Percentiles rank a stretch among this genome's conserved stretches.
Conservation (phyloP, 2,329 filamentous ascomycete species). For the Pseudocercospora crystallina region DNA sequence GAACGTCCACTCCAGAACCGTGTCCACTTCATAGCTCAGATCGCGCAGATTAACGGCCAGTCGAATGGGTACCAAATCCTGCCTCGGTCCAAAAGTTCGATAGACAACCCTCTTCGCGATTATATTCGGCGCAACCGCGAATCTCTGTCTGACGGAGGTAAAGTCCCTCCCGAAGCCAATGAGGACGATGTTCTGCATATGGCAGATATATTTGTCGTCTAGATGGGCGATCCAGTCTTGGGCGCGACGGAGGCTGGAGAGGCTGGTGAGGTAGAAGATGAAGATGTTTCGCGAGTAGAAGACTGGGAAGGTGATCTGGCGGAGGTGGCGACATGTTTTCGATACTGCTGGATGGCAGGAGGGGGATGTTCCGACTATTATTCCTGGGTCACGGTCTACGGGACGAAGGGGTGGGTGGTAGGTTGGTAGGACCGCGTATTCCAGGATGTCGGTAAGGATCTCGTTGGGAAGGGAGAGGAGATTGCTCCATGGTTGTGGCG, state of each 20-base stretch:
- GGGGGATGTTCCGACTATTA: not conserved
- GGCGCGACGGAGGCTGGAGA: not conserved
- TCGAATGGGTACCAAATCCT: not conserved
- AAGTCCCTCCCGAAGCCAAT: not conserved
- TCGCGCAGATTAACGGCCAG: not conserved
- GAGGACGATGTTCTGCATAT: not conserved
- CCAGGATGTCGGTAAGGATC: not conserved
- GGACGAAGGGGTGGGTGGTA: not conserved
- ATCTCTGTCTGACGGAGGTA: no score
- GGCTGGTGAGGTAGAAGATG: conserved; percentile 1
- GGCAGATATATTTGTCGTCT: not conserved
- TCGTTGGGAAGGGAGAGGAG: not conserved
- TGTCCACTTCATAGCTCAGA: not conserved
- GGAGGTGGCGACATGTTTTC: not conserved
- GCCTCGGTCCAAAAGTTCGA: no score
- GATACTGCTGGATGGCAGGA: not conserved
- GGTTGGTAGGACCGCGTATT: not conserved
- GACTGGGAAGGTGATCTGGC: not conserved
- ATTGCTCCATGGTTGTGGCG: not conserved
- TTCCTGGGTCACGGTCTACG: not conserved
- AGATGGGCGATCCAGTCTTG: not conserved
- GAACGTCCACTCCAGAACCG: not conserved
- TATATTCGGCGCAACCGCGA: no score
- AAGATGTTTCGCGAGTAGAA: not conserved
- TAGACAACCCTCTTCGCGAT: no score